These are phyloP conservation scores for Fusarium chuoi DNA, from an alignment of 2,329 filamentous ascomycete genomes.

Conservation along the genomic window DNA sequence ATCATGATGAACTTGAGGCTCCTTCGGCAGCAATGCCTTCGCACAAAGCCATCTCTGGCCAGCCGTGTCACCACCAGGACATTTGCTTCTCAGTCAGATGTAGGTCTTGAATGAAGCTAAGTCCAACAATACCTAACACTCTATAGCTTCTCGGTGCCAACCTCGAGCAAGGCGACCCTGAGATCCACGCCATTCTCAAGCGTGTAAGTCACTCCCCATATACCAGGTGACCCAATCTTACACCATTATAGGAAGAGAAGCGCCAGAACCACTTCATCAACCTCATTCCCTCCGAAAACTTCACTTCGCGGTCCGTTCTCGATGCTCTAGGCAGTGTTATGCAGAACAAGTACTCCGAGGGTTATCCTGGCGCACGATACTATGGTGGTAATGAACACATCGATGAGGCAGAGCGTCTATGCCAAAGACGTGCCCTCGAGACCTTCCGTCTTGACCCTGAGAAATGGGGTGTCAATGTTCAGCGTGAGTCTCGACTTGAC, in stretches of 20 bases:
- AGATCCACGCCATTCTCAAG: constrained; percentile 85
- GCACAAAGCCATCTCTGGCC: constrained; percentile 37
- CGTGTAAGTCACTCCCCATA: constrained; percentile 65
- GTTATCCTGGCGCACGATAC: constrained; percentile 93
- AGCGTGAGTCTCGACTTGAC: constrained; percentile 64
- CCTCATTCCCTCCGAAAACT: constrained; percentile 91
- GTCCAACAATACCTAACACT: constrained; percentile 5
- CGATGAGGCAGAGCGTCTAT: constrained; percentile 85
- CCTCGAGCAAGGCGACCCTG: constrained; percentile 83
- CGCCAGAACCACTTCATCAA: constrained; percentile 98
- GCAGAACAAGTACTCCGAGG: constrained; percentile 98
- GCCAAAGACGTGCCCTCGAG: constrained; percentile 86
- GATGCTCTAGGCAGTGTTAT: constrained; percentile 90
- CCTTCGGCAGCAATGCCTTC: constrained; percentile 41
- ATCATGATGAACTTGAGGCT: constrained; percentile 41
- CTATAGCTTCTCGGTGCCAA: constrained; percentile 77
- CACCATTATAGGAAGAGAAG: constrained; percentile 77
- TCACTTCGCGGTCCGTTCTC: constrained; percentile 87
- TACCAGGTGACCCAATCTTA: neutral
- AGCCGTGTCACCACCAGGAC: constrained; percentile 32
- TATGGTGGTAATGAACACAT: constrained; percentile 97
- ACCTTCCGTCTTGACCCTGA: constrained; percentile 82
- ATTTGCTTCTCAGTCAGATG: constrained; percentile 40
- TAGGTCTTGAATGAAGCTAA: neutral
- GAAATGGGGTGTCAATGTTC: constrained; percentile 98